A percentile compares a stretch with the other conserved stretches of the same genome.
phyloP scores from a whole-genome alignment of 2,329 filamentous ascomycete genomes.

The Decorospora gaudefroyi region DNA sequence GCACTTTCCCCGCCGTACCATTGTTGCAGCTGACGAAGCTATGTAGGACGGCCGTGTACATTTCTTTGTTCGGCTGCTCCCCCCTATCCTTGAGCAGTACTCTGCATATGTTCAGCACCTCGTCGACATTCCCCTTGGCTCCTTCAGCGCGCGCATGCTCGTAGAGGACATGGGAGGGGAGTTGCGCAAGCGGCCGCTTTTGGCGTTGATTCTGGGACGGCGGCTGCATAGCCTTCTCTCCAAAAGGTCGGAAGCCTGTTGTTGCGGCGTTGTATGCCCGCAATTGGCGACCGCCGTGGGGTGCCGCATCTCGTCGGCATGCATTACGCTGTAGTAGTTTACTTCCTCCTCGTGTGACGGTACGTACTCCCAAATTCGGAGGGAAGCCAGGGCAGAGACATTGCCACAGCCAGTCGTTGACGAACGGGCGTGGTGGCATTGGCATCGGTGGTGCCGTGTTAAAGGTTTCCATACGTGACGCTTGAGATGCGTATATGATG shows the following conservation, averaged over 20 bases:
- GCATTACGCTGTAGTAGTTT: constrained; percentile 4
- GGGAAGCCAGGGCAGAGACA: constrained; percentile 42
- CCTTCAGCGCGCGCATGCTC: constrained; percentile 35
- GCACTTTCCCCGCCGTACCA: constrained; percentile 69
- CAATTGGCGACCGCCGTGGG: constrained; percentile 5
- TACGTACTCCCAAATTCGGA: constrained; percentile 2
- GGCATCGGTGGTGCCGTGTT: constrained; percentile 9
- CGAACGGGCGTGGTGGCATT: constrained; percentile 41
- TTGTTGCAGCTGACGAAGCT: constrained; percentile 66
- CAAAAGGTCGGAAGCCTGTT: constrained; percentile 9
- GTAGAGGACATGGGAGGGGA: constrained; percentile 39
- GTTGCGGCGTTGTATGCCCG: constrained; percentile 22
- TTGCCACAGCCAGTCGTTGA: constrained; percentile 44
- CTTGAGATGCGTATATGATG: background rate
- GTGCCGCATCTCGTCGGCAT: background rate
- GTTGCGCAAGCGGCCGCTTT: constrained; percentile 26
- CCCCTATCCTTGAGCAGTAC: constrained; percentile 62
- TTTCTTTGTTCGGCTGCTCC: constrained; percentile 59
- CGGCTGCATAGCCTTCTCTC: constrained; percentile 1
- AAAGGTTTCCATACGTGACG: constrained; percentile 9
- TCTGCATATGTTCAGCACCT: constrained; percentile 55
- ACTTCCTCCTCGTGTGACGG: background rate
- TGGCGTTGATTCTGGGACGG: background rate
- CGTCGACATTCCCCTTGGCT: constrained; percentile 29
- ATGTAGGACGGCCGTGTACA: constrained; percentile 77